Base-by-base conservation (phyloP, 176 grass and related monocot genomes). In the Raddia distichophylla region DNA sequence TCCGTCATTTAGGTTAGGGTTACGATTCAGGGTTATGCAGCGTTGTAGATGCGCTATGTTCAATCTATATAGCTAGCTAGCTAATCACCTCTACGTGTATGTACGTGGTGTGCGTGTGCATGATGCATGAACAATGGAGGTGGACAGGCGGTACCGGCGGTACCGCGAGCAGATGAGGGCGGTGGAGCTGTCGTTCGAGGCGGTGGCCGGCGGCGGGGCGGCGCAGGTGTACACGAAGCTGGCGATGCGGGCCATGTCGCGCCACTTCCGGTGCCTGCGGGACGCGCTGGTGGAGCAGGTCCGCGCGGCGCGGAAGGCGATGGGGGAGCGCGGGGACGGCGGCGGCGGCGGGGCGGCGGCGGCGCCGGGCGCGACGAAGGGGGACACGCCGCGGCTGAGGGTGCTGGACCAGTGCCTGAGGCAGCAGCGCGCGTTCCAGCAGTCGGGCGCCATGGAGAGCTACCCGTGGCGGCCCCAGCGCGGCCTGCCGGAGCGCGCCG, bases 391-490 rank as follows among this genome's bases (percentile, higher is more conserved):
- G 10, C 72, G 89, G 71, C 85, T 90, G 7, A 86, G 80, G 62
- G 50, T 88, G 75, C 76, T 97, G 49, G 94, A 97, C 65, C 87
- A 79, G 77, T 79, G 82, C 62, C 54, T 90, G 18, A 56, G 91
- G 60, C 89, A 82, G 76, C 87, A 91, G 53, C 76, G 78, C 49
- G 64, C 78, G 20, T 93, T 94, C 82, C 91, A 86, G 42, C 94
- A 90, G 59, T 85, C 54, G 2, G 67, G 79, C 5, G 58, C 69
- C 54, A 14, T 88, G 10, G 87, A 94, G 14, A 87, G 40, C 82
- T 87, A 74, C 71, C 94, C 89, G 0, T 97, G 94, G 94, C 81
- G 91, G 10, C 91, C 89, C 0, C 91, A 91, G 76, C 86, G 94
- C 0, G 89, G 94, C 18, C 73, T 97, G 59, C 94, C 94, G 10